Conservation (phyloP, 2,329 filamentous ascomycete species). For the Coniella lustricola region DNA sequence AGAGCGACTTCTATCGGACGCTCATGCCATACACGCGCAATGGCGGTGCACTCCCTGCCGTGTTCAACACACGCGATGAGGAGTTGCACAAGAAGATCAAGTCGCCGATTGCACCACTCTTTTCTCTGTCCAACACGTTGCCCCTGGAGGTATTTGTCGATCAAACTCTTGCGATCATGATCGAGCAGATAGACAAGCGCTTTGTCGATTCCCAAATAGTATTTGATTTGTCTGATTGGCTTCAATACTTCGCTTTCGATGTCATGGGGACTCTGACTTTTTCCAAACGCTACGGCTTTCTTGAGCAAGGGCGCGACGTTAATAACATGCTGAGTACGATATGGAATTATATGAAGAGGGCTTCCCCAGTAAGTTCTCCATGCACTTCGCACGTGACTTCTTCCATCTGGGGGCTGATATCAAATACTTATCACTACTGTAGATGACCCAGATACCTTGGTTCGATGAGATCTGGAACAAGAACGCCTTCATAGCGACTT, state of each 20-base stretch:
- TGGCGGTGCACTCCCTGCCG: conserved; percentile 16
- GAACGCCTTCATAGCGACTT: conserved; percentile 30
- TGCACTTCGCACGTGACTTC: too few relatives aligned
- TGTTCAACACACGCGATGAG: conserved; percentile 28
- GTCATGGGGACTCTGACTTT: conserved; percentile 46
- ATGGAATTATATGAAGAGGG: conserved; percentile 43
- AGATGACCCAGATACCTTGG: conserved; percentile 29
- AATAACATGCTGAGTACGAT: conserved; percentile 44
- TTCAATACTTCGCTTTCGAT: conserved; percentile 38
- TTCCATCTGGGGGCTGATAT: too few relatives aligned
- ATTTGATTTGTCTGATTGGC: conserved; percentile 38
- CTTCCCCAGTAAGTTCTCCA: conserved; percentile 42
- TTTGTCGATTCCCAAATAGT: background rate
- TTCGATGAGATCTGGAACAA: conserved; percentile 42
- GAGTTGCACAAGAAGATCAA: conserved; percentile 23
- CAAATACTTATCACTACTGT: conserved; percentile 41
- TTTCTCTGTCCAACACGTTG: conserved; percentile 18
- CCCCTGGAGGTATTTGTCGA: conserved; percentile 21
- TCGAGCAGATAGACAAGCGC: conserved; percentile 17
- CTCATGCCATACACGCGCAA: conserved; percentile 20
- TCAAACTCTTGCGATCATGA: conserved; percentile 17
- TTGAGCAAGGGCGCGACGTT: conserved; percentile 41
- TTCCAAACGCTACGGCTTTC: conserved; percentile 43
- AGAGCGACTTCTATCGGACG: conserved; percentile 24
- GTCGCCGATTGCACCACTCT: conserved; percentile 22